These are phyloP conservation scores for Erodium trifolium DNA, from an alignment of 441 rosid species.

Conservation along the genomic window DNA sequence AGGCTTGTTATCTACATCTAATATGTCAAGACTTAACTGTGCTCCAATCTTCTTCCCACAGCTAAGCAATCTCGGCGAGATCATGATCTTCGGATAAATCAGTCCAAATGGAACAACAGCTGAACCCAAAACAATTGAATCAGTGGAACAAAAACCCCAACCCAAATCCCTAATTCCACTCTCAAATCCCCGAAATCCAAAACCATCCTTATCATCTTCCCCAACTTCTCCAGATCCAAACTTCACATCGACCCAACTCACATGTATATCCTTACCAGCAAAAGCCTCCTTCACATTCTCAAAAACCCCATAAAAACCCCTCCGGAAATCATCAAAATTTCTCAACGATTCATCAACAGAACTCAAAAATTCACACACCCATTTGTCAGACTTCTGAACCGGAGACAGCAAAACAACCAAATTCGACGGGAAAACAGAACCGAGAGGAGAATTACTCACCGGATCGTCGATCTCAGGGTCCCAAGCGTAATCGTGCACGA, in stretches of 20 bases:
- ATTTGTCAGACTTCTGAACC: slow-evolving; percentile 26
- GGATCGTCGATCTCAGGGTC: slow-evolving; percentile 25
- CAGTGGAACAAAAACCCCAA: slow-evolving; percentile 81
- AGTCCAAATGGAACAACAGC: slow-evolving; percentile 65
- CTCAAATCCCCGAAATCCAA: slow-evolving; percentile 33
- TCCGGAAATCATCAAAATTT: slow-evolving; percentile 21
- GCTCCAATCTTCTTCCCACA: slow-evolving; percentile 22
- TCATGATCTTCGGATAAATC: slow-evolving; percentile 61
- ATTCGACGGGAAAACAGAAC: slow-evolving; percentile 39
- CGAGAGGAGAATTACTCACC: slow-evolving; percentile 16
- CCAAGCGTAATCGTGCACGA: slow-evolving; percentile 79
- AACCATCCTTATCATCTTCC: slow-evolving; percentile 16
- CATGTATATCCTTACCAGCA: slow-evolving; percentile 60
- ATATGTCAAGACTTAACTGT: slow-evolving; percentile 54
- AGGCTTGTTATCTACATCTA: slow-evolving; percentile 60
- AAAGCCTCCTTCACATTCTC: slow-evolving; percentile 49
- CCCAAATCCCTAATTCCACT: slow-evolving; percentile 53
- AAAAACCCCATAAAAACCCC: slow-evolving; percentile 38
- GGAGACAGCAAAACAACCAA: slow-evolving; percentile 73
- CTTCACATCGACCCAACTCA: slow-evolving; percentile 64
- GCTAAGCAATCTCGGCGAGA: slow-evolving; percentile 25
- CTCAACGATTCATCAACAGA: slow-evolving; percentile 30
- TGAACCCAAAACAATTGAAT: slow-evolving; percentile 54
- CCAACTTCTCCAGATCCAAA: not conserved
- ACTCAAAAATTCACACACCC: slow-evolving; percentile 44